Evolutionary conservation across 441 rosid species (phyloP).

Genomic region (Populus hybrid): DNA sequence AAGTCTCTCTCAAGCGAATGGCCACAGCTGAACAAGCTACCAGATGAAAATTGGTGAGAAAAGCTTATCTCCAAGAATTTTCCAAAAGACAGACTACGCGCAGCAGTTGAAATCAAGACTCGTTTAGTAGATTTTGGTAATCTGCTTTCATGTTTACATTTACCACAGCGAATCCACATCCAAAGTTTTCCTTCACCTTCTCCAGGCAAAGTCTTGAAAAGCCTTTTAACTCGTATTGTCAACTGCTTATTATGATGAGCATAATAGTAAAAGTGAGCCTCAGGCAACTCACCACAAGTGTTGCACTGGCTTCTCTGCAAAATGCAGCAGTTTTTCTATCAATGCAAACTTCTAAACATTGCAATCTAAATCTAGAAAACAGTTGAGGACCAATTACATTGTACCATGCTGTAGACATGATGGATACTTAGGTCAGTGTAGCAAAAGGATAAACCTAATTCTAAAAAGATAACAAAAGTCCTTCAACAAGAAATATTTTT

Average conservation of each 20-base stretch:
- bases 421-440: neutral
- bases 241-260: constrained; percentile 85
- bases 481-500: neutral
- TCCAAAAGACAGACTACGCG: constrained; percentile 83
- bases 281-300: constrained; percentile 66
- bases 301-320: constrained; percentile 68
- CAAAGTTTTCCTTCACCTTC: constrained; percentile 81
- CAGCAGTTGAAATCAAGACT: constrained; percentile 73
- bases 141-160: too few relatives aligned
- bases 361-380: constrained; percentile 1
- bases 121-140: constrained; percentile 63
- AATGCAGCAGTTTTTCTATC: constrained; percentile 22
- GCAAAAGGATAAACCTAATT: neutral
- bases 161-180: constrained; percentile 97
- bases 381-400: constrained; percentile 6
- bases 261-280: constrained; percentile 80
- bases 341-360: constrained; percentile 19
- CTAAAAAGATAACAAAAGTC: neutral
- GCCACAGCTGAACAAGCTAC: constrained; percentile 63
- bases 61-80: constrained; percentile 96
- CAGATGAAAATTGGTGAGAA: constrained; percentile 43
- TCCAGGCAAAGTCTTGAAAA: constrained; percentile 56
- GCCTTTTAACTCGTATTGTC: constrained; percentile 65
- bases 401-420: neutral
- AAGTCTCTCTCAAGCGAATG: constrained; percentile 78